A percentile compares a stretch with the other conserved stretches of the same genome.
Conservation (phyloP, 176 grass and related monocot genomes). For the Thinopyrum elongatum region DNA sequence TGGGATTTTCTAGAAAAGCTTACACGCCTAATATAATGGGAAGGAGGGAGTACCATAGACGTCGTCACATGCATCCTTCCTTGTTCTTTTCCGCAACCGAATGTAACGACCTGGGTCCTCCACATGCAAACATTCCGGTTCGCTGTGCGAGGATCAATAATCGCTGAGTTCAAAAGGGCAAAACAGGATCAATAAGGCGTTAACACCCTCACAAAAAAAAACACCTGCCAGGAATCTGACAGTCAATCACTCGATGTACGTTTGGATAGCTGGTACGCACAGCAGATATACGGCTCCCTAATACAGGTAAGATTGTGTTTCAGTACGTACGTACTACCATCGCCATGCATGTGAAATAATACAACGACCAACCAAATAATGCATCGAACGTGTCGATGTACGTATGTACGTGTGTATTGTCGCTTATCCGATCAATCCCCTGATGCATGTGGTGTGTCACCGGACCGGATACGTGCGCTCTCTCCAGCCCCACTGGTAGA, state of each 20-base stretch:
- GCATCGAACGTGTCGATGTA: neutral
- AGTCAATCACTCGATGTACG: constrained; percentile 17
- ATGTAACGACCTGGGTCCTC: constrained; percentile 35
- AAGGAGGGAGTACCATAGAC: neutral
- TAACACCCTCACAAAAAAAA: no score
- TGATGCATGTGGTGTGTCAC: constrained; percentile 24
- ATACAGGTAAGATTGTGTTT: neutral
- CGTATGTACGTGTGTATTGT: neutral
- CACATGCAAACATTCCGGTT: constrained; percentile 36
- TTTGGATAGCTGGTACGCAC: no score
- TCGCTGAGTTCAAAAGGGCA: no score
- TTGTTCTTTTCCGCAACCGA: constrained; percentile 7
- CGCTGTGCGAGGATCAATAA: neutral
- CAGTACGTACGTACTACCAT: neutral
- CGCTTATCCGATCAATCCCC: constrained; percentile 21
- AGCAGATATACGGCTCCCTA: neutral
- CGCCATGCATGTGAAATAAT: constrained; percentile 47
- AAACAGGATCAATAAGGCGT: no score
- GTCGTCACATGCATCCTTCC: constrained; percentile 7
- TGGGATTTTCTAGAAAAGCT: no score
- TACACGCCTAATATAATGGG: no score
- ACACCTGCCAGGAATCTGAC: constrained; percentile 7
- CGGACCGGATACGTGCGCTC: neutral
- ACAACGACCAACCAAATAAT: constrained; percentile 15
- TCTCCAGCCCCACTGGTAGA: neutral